Base-by-base conservation (phyloP, 2,329 filamentous ascomycete genomes). In the Teratosphaeria zuluensis region DNA sequence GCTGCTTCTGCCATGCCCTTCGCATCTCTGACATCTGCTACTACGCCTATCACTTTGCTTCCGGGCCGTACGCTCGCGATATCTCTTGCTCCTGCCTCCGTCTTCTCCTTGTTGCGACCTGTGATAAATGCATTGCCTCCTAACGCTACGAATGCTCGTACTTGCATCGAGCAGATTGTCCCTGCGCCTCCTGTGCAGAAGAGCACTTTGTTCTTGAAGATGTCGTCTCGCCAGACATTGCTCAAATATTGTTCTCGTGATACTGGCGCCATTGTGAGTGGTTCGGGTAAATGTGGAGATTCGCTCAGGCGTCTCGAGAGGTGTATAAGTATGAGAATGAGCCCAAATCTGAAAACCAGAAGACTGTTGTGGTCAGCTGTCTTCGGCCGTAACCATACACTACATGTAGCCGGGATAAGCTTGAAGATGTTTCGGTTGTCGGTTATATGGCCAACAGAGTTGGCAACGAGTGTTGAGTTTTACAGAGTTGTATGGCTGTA, bases 131-230 rank as follows among this genome's bases (percentile, higher is more conserved):
- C 94, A 68, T 97, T 87, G 52, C 91, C 92, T 56, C 94, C 94
- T 7, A 99, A 84, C 62, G 92, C 83, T 28, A 99, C 91, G 60
- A 99, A 79, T 3, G 94, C 94, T 64, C 91, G 84, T 33, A 95
- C 94, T 77, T 97, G 94, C 58, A 89, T 91, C 67, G 88, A 94
- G 78, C 94, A 96, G 70, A 99, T 97, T 30, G 88, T 87, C 58
- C 94, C 92, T 4, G 91, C 91, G 56, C 94, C 94, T 59, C 94
- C 94, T 3, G 94, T 99, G 69, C 95, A 95, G 75, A 97, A 96
- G 65, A 92, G 84, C 52, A 97, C 92, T 69, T 94, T 92, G 71
- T 87, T 85, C 63, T 87, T 83, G 72, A 96, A 96, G 63, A 96
- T 87, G 63, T 87, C 89, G 75, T 95, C 88, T 66, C 81, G 86